Evolutionary conservation across 2,329 filamentous ascomycete species (phyloP).

Genomic region (Echinosphaeria canescens): DNA sequence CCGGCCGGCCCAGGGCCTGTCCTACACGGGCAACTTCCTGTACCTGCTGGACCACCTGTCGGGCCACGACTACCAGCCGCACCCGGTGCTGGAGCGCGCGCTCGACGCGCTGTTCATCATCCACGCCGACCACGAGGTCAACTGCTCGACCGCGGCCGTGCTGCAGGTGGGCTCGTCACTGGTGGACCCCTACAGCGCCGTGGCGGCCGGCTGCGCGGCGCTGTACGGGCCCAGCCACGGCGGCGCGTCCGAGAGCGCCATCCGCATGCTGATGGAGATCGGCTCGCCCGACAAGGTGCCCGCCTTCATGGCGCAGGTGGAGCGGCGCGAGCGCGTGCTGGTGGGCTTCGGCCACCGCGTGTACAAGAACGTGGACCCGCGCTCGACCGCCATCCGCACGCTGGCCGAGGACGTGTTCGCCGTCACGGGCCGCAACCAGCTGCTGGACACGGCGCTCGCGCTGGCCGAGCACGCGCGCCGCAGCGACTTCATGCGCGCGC

Average conservation of each 20-base stretch:
- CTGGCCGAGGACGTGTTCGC: slow-evolving; percentile 25
- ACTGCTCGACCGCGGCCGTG: slow-evolving; percentile 31
- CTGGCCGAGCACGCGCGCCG: slow-evolving; percentile 21
- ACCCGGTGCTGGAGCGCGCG: slow-evolving; percentile 24
- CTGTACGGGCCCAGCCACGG: slow-evolving; percentile 34
- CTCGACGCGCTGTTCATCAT: slow-evolving; percentile 31
- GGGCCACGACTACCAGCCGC: slow-evolving; percentile 17
- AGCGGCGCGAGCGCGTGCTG: slow-evolving; percentile 24
- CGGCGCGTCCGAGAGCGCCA: slow-evolving; percentile 34
- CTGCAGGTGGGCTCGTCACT: slow-evolving; percentile 32
- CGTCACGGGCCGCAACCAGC: slow-evolving; percentile 25
- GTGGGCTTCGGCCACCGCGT: slow-evolving; percentile 33
- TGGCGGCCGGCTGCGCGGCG: slow-evolving; percentile 27
- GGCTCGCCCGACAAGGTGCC: slow-evolving; percentile 26
- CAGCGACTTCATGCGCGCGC: slow-evolving; percentile 23
- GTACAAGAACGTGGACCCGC: slow-evolving; percentile 30
- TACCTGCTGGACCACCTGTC: slow-evolving; percentile 29
- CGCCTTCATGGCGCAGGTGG: slow-evolving; percentile 23
- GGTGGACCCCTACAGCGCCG: slow-evolving; percentile 30
- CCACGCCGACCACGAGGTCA: slow-evolving; percentile 36
- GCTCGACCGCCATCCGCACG: slow-evolving; percentile 23
- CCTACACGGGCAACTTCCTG: slow-evolving; percentile 31
- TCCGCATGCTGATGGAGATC: slow-evolving; percentile 28
- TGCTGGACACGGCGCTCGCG: slow-evolving; percentile 23
- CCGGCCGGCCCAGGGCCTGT: slow-evolving; percentile 20